Conservation (phyloP, 768 basidiomycete genomes). For the Psilocybe sp. region DNA sequence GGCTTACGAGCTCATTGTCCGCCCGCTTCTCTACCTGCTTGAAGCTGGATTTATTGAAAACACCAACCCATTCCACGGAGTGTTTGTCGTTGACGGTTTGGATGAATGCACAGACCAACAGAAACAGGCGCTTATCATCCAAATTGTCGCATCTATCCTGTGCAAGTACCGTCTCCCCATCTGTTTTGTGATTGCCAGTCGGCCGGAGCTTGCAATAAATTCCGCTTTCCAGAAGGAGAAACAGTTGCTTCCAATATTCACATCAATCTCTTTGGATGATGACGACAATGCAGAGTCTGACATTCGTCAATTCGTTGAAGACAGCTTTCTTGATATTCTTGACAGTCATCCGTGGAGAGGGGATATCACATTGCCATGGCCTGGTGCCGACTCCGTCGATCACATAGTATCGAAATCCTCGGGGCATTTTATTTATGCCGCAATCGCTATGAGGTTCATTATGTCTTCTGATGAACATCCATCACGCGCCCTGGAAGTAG, state of each 20-base stretch:
- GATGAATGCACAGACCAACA: slow-evolving; percentile 16
- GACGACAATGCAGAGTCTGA: background rate
- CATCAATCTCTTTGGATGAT: background rate
- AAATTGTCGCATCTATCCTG: background rate
- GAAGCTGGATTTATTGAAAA: no score
- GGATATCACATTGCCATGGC: background rate
- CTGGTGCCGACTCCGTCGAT: background rate
- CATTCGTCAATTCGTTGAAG: background rate
- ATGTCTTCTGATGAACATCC: background rate
- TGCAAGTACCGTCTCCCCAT: background rate
- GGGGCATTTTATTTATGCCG: slow-evolving; percentile 1
- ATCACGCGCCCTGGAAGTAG: background rate
- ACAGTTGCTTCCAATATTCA: background rate
- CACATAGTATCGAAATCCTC: background rate
- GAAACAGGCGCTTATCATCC: background rate
- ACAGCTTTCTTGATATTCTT: background rate
- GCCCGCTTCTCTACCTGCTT: no score
- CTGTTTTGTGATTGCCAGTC: background rate
- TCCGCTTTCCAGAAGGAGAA: background rate
- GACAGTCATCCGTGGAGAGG: background rate
- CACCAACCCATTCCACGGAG: no score
- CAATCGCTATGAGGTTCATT: background rate
- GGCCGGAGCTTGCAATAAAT: no score
- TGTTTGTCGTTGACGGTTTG: slow-evolving; percentile 16
- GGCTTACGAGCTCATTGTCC: no score